Base-by-base conservation (phyloP, 495 filamentous ascomycete genomes). In the Oidiodendron maius region DNA sequence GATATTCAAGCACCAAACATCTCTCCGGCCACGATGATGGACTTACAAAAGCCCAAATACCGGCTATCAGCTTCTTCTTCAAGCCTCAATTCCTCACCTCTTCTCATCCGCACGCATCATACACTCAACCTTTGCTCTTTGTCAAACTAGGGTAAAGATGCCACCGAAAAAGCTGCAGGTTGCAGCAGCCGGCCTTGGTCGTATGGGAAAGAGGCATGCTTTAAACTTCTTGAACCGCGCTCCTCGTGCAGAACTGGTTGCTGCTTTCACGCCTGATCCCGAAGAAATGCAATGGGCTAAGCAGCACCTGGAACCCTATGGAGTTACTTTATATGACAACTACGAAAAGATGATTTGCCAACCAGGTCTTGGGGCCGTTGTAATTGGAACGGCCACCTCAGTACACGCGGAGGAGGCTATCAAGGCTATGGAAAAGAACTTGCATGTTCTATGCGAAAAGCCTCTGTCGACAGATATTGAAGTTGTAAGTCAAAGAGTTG, bases 311-410 rank as follows among this genome's bases (percentile, higher is more conserved):
- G 71, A 64, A n/a, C 72, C 74, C 1, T 71, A 59, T 23, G 72
- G 72, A 5, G 71, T 76, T 15, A 39, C 28, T 3, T 28, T 76
- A 8, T 78, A 74, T 53, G 69, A 70, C 52, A 60, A 73, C 57
- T 80, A 77, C 55, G 72, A 75, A n/a, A 69, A 76, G 44, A 80
- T 82, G 76, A 61, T 82, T 34, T 64, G 69, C 49, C 70, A 76
- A 10, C 62, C 71, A 44, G 75, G 75, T 5, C 57, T 82, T 2
- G 57, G 77, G 51, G 78, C 74, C 2, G 67, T 80, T 1, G 64
- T 76, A 10, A 68, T 80, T 45, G 72, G 68, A 4, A 70, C 71
- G 5, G 74, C 70, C 1, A 80, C 77, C 0, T 69, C 66, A 2
- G 73, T 78, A 4, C 76, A 80, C 49, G 77, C 76, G 9, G 74